Conservation (phyloP, 257 asterid species). For the Solanum chaucha region DNA sequence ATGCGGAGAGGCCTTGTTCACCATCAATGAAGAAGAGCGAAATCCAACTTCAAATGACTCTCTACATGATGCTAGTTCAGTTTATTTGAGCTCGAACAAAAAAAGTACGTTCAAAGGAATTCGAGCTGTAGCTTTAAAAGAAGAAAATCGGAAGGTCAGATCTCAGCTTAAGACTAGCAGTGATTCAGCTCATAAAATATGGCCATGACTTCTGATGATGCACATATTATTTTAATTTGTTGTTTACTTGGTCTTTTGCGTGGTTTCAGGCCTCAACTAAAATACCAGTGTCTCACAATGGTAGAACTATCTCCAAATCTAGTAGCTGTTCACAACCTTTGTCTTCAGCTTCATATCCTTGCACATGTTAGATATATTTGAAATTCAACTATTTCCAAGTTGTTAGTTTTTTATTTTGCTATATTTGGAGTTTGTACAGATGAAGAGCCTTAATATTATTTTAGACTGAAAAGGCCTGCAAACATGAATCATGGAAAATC, state of each 20-base stretch:
- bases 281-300: slow-evolving; percentile 17
- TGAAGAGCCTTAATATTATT: slow-evolving; percentile 42
- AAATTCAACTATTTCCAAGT: neutral
- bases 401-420: slow-evolving; percentile 2
- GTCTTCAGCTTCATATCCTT: slow-evolving; percentile 82
- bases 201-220: slow-evolving; percentile 17
- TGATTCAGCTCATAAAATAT: slow-evolving; percentile 5
- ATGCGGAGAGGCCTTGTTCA: slow-evolving; percentile 29
- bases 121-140: slow-evolving; percentile 13
- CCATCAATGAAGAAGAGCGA: slow-evolving; percentile 27
- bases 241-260: neutral
- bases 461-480: slow-evolving; percentile 68
- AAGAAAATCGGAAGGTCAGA: slow-evolving; percentile 19
- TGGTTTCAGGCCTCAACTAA: slow-evolving; percentile 37
- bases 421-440: neutral
- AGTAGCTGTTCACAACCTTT: slow-evolving; percentile 42
- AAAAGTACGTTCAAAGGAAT: slow-evolving; percentile 18
- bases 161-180: neutral
- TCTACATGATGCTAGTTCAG: slow-evolving; percentile 3
- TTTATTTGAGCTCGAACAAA: slow-evolving; percentile 10
- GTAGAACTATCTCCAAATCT: slow-evolving; percentile 26
- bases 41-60: slow-evolving; percentile 16
- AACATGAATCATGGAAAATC: slow-evolving; percentile 35
- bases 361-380: neutral
- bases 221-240: slow-evolving; percentile 12